Evolutionary conservation across 306 rosid species (phyloP), one percentile per base, ranked within the genome.

Genomic region (Cicer arietinum): DNA sequence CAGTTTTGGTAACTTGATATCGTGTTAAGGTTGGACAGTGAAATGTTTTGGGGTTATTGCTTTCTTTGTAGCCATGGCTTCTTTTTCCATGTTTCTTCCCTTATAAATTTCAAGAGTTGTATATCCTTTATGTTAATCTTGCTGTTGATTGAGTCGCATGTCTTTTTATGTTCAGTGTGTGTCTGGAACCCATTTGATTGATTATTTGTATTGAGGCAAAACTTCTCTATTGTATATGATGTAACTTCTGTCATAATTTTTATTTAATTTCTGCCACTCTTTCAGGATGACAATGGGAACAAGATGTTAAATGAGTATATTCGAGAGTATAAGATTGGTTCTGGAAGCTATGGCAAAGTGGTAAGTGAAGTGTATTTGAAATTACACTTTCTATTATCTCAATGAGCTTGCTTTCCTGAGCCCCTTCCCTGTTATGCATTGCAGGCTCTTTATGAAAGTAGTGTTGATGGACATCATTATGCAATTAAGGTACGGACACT

Each of bases 271-370:
- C 11, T 8, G 62, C 35, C 53, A 48, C 14, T 54, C 77, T 69
- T 83, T 71, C 85, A 95, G 99, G 98, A 95, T 88, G 97, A 92
- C 53, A 58, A 89, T 47, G 99, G 99, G 63, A 89, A 85, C 81
- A 95, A 89, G 84, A 92, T 88, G 92, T 80, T 95, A 75, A 95
- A 95, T 84, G 98, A 92, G 69, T 95, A 95, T 45, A 86, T 95
- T 79, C 98, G 97, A 42, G 98, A 90, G 83, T 88, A 39, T 77
- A 95, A 83, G 90, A 95, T 95, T 85, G 99, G 99, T 61, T 76
- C 96, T 17, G 99, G 99, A 58, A 95, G 99, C 86, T 95, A 95
- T 67, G 99, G 97, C 80, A 95, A 95, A 95, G 99, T 95, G 97
- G 99, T 92, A 80, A 75, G 88, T 53, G 43, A 69, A 56, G 18